phyloP scores from a whole-genome alignment of 1,284 basidiomycete species.

The Malassezia psittaci region DNA sequence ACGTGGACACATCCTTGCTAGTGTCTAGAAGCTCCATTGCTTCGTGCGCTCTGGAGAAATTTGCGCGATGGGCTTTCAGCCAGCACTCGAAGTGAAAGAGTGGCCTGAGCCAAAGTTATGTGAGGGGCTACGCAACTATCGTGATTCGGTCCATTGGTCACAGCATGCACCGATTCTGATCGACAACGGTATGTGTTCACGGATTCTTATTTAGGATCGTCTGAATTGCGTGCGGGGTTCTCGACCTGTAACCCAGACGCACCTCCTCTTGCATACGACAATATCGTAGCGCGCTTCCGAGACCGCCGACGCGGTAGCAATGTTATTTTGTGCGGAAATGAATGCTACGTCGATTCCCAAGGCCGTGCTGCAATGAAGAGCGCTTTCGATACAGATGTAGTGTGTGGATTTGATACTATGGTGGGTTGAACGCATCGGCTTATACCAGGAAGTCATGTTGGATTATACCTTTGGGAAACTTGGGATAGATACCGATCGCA shows the following conservation, averaged over 20 bases:
- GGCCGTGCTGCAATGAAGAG: conserved; percentile 29
- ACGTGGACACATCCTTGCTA: too few relatives aligned
- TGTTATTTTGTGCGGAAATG: conserved; percentile 37
- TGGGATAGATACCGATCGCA: conserved; percentile 65
- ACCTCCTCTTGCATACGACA: conserved; percentile 34
- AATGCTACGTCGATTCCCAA: conserved; percentile 39
- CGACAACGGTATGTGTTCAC: conserved; percentile 60
- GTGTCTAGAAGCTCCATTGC: too few relatives aligned
- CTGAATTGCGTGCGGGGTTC: conserved; percentile 80
- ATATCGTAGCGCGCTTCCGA: conserved; percentile 35
- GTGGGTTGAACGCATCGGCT: conserved; percentile 4
- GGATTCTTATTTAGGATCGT: conserved; percentile 54
- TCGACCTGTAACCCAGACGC: conserved; percentile 15
- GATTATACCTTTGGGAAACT: conserved; percentile 84
- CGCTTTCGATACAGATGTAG: conserved; percentile 41
- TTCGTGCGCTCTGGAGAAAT: too few relatives aligned
- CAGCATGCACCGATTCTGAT: conserved; percentile 60
- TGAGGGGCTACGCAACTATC: conserved; percentile 11
- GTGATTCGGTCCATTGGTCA: conserved; percentile 26
- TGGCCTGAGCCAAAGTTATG: conserved; percentile 3
- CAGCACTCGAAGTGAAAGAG: conserved; percentile 6
- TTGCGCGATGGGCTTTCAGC: not conserved
- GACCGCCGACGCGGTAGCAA: conserved; percentile 37
- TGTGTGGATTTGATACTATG: conserved; percentile 43
- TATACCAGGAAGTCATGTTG: conserved; percentile 71